phyloP scores from a whole-genome alignment of 768 basidiomycete species.

The Pisolithus tinctorius region DNA sequence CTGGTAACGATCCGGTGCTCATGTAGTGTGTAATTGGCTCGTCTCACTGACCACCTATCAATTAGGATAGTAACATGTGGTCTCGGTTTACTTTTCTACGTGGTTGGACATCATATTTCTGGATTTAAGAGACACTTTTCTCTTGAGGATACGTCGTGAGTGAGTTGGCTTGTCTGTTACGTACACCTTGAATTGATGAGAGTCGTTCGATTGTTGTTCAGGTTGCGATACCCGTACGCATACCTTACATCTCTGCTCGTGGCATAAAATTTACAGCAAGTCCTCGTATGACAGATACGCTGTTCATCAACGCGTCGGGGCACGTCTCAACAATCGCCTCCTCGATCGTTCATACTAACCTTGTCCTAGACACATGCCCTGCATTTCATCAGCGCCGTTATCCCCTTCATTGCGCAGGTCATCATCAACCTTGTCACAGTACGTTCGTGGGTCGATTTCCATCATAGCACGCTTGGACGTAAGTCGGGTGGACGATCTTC shows the following conservation, averaged over 20 bases:
- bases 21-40: background rate
- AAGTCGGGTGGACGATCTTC: background rate
- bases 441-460: constrained; percentile 83
- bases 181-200: background rate
- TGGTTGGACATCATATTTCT: constrained; percentile 45
- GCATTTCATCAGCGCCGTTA: constrained; percentile 36
- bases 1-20: constrained; percentile 43
- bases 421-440: constrained; percentile 64
- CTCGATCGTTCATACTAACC: background rate
- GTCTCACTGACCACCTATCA: too few species aligned
- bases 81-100: constrained; percentile 49
- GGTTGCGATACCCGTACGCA: constrained; percentile 34
- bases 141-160: constrained; percentile 66
- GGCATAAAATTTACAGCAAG: background rate
- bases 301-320: constrained; percentile 56
- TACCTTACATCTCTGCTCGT: background rate
- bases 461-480: constrained; percentile 47
- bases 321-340: constrained; percentile 26
- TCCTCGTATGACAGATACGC: constrained; percentile 41
- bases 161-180: constrained; percentile 6
- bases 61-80: constrained; percentile 53
- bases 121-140: constrained; percentile 79
- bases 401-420: constrained; percentile 64
- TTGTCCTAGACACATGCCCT: constrained; percentile 30
- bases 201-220: constrained; percentile 9